These are phyloP conservation scores for Rugiboletus extremiorientalis DNA, from an alignment of 1,284 basidiomycete species.

Conservation along the genomic window DNA sequence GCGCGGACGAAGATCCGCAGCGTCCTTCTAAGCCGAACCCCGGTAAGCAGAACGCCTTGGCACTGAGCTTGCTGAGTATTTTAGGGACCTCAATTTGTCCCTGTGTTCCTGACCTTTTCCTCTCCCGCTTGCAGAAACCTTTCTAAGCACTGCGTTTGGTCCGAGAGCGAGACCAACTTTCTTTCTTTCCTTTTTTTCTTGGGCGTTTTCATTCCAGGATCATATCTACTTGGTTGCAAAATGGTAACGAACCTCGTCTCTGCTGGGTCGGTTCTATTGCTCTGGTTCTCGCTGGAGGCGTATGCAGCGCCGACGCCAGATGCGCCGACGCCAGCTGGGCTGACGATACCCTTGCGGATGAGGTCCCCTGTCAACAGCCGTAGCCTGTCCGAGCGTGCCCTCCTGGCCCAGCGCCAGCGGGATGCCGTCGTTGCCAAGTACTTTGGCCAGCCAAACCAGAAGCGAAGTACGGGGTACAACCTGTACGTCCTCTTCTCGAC, in stretches of 20 bases:
- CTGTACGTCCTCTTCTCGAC: slow-evolving; percentile 12
- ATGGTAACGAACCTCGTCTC: slow-evolving; percentile 19
- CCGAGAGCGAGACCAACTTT: too few species aligned
- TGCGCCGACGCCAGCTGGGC: slow-evolving; percentile 7
- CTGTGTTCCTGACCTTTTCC: background rate
- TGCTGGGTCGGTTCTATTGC: slow-evolving; percentile 8
- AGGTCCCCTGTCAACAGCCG: slow-evolving; percentile 10
- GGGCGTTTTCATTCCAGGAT: background rate
- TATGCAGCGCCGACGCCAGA: slow-evolving; percentile 19
- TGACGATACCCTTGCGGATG: slow-evolving; percentile 21
- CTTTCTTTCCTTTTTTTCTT: too few species aligned
- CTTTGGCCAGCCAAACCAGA: slow-evolving; percentile 2
- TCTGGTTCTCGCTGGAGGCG: slow-evolving; percentile 13
- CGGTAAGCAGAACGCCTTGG: background rate
- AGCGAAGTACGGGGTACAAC: slow-evolving; percentile 33
- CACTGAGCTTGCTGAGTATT: slow-evolving; percentile 1
- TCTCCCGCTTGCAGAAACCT: background rate
- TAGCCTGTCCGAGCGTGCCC: slow-evolving; percentile 7
- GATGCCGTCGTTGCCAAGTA: slow-evolving; percentile 25
- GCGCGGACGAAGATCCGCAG: slow-evolving; percentile 18
- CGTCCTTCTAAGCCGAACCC: background rate
- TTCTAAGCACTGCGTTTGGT: too few species aligned
- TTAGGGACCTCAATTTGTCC: slow-evolving; percentile 1
- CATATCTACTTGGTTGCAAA: background rate
- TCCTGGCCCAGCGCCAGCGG: slow-evolving; percentile 29